Evolutionary conservation across 768 basidiomycete species (phyloP).

Genomic region (Boletus rubroflammeus): DNA sequence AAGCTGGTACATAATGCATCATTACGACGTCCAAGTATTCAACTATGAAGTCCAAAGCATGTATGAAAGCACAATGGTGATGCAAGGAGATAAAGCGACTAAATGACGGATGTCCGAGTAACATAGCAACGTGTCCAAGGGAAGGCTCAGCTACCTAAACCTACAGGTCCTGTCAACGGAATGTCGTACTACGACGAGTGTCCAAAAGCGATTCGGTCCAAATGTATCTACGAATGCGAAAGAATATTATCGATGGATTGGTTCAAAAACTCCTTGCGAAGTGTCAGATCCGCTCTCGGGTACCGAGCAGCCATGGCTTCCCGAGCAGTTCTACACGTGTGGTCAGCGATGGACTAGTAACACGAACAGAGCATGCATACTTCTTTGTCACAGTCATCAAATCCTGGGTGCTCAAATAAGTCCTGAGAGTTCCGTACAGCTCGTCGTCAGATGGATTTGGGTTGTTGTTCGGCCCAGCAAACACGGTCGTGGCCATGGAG

Average conservation of each 20-base stretch:
- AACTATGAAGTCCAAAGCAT: slow-evolving; percentile 10
- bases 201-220: slow-evolving; percentile 4
- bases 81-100: slow-evolving; percentile 5
- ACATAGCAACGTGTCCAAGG: slow-evolving; percentile 9
- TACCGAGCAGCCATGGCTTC: slow-evolving; percentile 60
- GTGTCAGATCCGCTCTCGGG: slow-evolving; percentile 61
- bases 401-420: slow-evolving; percentile 62
- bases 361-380: slow-evolving; percentile 32
- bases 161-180: slow-evolving; percentile 5
- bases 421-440: slow-evolving; percentile 49
- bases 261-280: slow-evolving; percentile 62
- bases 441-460: slow-evolving; percentile 61
- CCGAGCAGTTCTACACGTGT: slow-evolving; percentile 48
- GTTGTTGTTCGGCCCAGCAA: slow-evolving; percentile 47
- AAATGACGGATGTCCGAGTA: slow-evolving; percentile 7
- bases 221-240: slow-evolving; percentile 42
- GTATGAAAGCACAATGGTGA: neutral
- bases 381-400: slow-evolving; percentile 72
- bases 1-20: slow-evolving; percentile 2
- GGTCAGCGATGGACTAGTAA: slow-evolving; percentile 4
- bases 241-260: slow-evolving; percentile 63
- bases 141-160: neutral
- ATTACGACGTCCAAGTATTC: slow-evolving; percentile 12
- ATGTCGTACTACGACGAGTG: neutral
- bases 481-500: slow-evolving; percentile 57